Evolutionary conservation across 768 basidiomycete species (phyloP).

Genomic region (Kwoniella sp.): DNA sequence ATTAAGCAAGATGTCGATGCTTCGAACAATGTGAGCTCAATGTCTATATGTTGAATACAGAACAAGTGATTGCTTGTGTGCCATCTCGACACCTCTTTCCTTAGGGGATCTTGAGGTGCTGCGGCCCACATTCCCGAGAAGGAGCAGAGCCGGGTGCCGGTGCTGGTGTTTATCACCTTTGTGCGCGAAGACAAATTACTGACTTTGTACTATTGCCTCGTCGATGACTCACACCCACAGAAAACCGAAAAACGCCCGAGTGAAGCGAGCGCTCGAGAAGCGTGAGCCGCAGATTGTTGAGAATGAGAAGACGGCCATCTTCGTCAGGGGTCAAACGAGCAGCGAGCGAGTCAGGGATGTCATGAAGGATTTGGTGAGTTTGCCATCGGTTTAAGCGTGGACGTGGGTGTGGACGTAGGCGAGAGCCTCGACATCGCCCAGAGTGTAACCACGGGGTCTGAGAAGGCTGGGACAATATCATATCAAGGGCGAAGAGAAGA

Average conservation of each 20-base stretch:
- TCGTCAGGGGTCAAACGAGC: conserved; percentile 84
- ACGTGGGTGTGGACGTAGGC: neutral
- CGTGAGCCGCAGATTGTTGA: conserved; percentile 84
- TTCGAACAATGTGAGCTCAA: conserved; percentile 53
- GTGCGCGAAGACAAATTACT: neutral
- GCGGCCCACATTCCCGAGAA: neutral
- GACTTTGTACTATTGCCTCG: no score
- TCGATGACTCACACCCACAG: conserved; percentile 55
- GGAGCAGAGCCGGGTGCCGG: neutral
- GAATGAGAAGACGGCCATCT: conserved; percentile 77
- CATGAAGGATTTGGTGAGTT: conserved; percentile 84
- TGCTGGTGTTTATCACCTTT: neutral
- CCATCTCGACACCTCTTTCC: no score
- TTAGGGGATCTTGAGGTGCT: no score
- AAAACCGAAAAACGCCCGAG: conserved; percentile 94
- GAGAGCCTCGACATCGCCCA: no score
- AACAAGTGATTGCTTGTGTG: no score
- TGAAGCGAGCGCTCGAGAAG: conserved; percentile 83
- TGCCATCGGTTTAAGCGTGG: no score
- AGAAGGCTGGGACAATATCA: no score
- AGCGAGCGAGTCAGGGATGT: conserved; percentile 76
- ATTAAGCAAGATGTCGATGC: conserved; percentile 51
- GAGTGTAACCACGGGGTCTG: no score
- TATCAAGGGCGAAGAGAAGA: no score
- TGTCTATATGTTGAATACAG: no score